These are phyloP conservation scores for Cyberlindnera samutprakarnensis DNA, from an alignment of 805 yeast genomes.

Conservation along the genomic window DNA sequence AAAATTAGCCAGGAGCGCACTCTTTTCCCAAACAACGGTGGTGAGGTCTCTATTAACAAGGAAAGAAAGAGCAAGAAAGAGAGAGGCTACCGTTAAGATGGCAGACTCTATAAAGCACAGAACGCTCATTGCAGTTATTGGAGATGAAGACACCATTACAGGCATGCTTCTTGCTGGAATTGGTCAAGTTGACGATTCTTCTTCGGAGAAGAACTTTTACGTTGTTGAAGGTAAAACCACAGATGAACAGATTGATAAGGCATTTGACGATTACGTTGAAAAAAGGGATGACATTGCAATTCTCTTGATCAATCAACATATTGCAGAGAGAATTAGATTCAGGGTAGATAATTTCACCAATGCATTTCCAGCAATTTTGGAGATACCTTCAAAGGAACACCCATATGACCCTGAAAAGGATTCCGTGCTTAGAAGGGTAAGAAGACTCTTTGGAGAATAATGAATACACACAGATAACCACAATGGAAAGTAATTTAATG, in stretches of 20 bases:
- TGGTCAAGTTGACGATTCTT: slow-evolving; percentile 67
- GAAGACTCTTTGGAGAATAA: slow-evolving; percentile 90
- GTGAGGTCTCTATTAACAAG: too few relatives aligned
- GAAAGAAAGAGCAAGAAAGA: too few relatives aligned
- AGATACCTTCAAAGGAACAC: slow-evolving; percentile 97
- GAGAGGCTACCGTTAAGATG: too few relatives aligned
- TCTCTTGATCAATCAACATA: slow-evolving; percentile 84
- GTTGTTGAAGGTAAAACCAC: slow-evolving; percentile 75
- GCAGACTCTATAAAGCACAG: slow-evolving; percentile 48
- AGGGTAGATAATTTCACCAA: slow-evolving; percentile 76
- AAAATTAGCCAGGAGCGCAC: too few relatives aligned
- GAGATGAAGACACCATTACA: slow-evolving; percentile 96
- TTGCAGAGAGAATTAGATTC: slow-evolving; percentile 84
- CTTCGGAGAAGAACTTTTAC: slow-evolving; percentile 63
- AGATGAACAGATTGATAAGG: slow-evolving; percentile 64
- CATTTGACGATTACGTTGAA: slow-evolving; percentile 68
- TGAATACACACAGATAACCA: background rate
- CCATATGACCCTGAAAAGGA: slow-evolving; percentile 98
- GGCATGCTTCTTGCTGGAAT: slow-evolving; percentile 93
- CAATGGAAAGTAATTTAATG: too few relatives aligned
- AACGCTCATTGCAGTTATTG: slow-evolving; percentile 84
- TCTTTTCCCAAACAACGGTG: too few relatives aligned
- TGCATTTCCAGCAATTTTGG: slow-evolving; percentile 94
- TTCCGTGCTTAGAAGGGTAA: slow-evolving; percentile 86
- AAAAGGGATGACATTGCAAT: slow-evolving; percentile 88